Base-by-base conservation (phyloP, 331 rosid genomes). In the Spiraea crenata region DNA sequence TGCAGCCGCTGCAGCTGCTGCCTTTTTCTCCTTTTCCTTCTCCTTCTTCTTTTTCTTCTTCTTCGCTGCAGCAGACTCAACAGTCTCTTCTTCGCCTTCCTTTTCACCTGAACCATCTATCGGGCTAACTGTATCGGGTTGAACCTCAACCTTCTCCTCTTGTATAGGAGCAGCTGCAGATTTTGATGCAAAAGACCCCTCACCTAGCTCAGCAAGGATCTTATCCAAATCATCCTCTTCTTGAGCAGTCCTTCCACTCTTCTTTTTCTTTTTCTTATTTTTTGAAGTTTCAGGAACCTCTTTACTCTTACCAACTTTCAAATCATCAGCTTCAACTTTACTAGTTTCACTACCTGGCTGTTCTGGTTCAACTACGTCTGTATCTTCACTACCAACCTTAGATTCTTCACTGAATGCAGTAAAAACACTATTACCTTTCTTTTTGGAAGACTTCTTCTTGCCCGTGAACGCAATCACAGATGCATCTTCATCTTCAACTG, bases 211-310 rank as follows among this genome's bases (percentile, higher is more conserved):
- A 38, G 98, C 98, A 71, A 95, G 98, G 82, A 95, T 76, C 78
- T 74, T 86, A 57, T 91, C 99, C 76, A 95, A 82, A 85, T 95
- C 99, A 45, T 95, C 99, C 88, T 95, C 99, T 85, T 95, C 99
- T 76, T 91, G 88, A 67, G 85, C 96, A 69, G 96, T 95, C 74
- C 99, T 82, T 79, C 93, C 99, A 72, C 87, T 80, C 87, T 88
- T 95, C 80, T 95, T 95, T 82, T 95, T 93, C 85, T 93, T 95
- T 84, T 91, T 95, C 83, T 89, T 95, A 74, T 54, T 89, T 78
- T 91, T 89, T 16, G 89, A 89, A 64, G 88, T 76, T 70, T 80
- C 98, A 67, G 75, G 74, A 19, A 82, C 85, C 73, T 55, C 96
- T 60, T 83, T 89, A 77, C 46, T 81, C 85, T 80, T 91, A 60